phyloP scores from a whole-genome alignment of 1,139 yeast species.

The Suhomyces guaymorum region DNA sequence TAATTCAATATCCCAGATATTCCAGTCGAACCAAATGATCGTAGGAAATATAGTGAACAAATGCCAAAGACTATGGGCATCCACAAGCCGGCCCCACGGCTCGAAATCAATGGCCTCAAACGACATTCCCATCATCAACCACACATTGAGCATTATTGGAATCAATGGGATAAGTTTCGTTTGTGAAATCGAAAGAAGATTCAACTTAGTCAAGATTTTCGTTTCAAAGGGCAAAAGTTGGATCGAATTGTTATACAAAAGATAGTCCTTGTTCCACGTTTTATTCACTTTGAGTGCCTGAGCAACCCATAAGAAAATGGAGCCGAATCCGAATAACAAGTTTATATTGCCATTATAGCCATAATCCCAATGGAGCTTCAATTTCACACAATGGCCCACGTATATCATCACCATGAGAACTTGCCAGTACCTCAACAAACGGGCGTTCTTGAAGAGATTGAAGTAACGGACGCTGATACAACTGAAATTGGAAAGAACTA shows the following conservation, averaged over 20 bases:
- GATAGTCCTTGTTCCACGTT: conserved; percentile 24
- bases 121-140: conserved; percentile 37
- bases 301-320: conserved; percentile 37
- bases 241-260: conserved; percentile 38
- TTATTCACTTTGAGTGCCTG: conserved; percentile 30
- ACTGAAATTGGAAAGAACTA: conserved; percentile 40
- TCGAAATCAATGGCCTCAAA: conserved; percentile 43
- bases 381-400: conserved; percentile 31
- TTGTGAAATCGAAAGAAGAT: conserved; percentile 28
- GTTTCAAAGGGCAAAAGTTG: conserved; percentile 45
- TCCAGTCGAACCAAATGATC: conserved; percentile 50
- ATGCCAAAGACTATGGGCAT: conserved; percentile 50
- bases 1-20: conserved; percentile 50
- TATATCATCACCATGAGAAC: conserved; percentile 20
- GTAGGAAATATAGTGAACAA: conserved; percentile 45
- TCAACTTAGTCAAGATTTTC: conserved; percentile 35
- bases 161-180: conserved; percentile 35
- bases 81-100: conserved; percentile 36
- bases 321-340: conserved; percentile 32
- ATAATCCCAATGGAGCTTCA: conserved; percentile 42
- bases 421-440: conserved; percentile 14
- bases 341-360: conserved; percentile 40
- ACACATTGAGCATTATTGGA: conserved; percentile 38
- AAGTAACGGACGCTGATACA: conserved; percentile 37
- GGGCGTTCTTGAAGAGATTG: conserved; percentile 21